phyloP scores from a whole-genome alignment of 495 filamentous ascomycete species.

The Tuber borchii region DNA sequence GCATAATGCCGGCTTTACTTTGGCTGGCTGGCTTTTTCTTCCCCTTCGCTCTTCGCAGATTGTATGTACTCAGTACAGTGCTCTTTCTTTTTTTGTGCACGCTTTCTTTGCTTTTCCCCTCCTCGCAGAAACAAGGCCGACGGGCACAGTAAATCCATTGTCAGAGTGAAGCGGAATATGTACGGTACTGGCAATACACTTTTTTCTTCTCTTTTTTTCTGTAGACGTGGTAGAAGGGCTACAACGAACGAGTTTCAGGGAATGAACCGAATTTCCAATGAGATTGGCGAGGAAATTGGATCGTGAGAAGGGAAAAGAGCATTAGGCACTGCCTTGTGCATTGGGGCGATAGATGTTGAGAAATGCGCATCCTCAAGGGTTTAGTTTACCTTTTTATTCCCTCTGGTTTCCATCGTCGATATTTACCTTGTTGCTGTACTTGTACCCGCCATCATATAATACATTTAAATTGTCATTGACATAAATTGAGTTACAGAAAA shows the following conservation, averaged over 20 bases:
- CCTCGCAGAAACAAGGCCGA: background rate
- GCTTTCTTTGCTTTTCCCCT: background rate
- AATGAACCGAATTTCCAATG: background rate
- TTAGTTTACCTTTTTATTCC: background rate
- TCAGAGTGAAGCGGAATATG: background rate
- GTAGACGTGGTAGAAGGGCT: background rate
- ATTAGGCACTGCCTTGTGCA: background rate
- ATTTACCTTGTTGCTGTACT: background rate
- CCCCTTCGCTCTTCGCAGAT: background rate
- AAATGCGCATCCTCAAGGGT: background rate
- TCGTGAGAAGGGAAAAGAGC: background rate
- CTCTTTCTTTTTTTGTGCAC: background rate
- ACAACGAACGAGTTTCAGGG: background rate
- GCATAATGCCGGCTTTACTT: conserved; percentile 21
- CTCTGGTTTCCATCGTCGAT: no score
- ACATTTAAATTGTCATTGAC: background rate
- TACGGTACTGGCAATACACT: background rate
- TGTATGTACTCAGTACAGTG: background rate
- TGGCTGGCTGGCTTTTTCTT: background rate
- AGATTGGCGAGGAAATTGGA: background rate
- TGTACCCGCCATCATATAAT: background rate
- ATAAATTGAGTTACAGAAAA: background rate
- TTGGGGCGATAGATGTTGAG: background rate
- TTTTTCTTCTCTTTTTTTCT: background rate
- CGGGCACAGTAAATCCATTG: background rate